These are phyloP conservation scores for Cryptococcus sp. DNA, from an alignment of 1,284 basidiomycete species.

Conservation along the genomic window DNA sequence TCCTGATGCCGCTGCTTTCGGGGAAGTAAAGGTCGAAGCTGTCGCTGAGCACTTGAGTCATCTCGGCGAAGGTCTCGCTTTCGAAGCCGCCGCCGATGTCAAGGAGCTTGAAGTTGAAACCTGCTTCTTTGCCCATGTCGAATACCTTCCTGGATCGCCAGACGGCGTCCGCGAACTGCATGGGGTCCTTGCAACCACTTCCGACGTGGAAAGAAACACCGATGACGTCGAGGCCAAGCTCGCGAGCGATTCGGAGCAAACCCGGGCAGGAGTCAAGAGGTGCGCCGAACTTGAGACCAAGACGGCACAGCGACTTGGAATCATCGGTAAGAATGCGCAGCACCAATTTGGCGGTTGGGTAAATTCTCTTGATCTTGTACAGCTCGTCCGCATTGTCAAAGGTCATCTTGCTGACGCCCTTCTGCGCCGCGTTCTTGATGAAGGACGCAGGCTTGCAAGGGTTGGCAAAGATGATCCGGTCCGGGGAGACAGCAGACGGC, in stretches of 20 bases:
- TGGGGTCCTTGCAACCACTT: slow-evolving; percentile 90
- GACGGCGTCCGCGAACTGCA: slow-evolving; percentile 87
- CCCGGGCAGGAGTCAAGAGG: slow-evolving; percentile 77
- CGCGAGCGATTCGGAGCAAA: slow-evolving; percentile 75
- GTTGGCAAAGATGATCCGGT: slow-evolving; percentile 94
- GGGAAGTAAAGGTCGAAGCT: slow-evolving; percentile 85
- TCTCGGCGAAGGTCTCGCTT: slow-evolving; percentile 79
- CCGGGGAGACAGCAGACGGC: slow-evolving; percentile 57
- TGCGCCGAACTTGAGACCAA: slow-evolving; percentile 97
- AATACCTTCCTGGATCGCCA: slow-evolving; percentile 80
- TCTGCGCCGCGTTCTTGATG: slow-evolving; percentile 76
- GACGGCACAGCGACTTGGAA: slow-evolving; percentile 87
- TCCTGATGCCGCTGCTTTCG: slow-evolving; percentile 66
- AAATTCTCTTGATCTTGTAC: slow-evolving; percentile 84
- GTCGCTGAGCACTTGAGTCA: slow-evolving; percentile 70
- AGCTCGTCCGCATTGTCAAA: slow-evolving; percentile 98
- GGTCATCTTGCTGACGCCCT: slow-evolving; percentile 88
- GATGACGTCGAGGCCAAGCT: slow-evolving; percentile 77
- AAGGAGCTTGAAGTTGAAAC: slow-evolving; percentile 80
- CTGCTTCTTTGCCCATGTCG: slow-evolving; percentile 79
- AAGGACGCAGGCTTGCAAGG: slow-evolving; percentile 97
- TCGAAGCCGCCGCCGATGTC: slow-evolving; percentile 98
- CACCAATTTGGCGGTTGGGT: slow-evolving; percentile 83
- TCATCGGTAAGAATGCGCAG: slow-evolving; percentile 96
- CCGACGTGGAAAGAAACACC: slow-evolving; percentile 99